Evolutionary conservation across 768 basidiomycete genomes (phyloP).

Genomic region (Xerocomus potaroensis): DNA sequence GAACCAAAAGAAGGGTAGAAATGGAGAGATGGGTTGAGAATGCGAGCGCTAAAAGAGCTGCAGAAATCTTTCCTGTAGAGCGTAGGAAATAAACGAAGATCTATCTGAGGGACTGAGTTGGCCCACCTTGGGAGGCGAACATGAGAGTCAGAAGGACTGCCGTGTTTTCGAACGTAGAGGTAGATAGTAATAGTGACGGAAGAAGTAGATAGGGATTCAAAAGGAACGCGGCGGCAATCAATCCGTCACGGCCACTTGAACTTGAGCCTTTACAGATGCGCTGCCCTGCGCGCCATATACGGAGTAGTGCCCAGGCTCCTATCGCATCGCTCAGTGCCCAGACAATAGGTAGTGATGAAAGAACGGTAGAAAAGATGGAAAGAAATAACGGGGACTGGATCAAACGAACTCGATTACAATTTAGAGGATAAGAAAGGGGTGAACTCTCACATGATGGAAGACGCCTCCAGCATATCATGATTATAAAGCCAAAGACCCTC

Average conservation of each 20-base stretch:
- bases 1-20: constrained; percentile 64
- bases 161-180: constrained; percentile 78
- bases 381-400: constrained; percentile 77
- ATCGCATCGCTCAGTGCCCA: constrained; percentile 70
- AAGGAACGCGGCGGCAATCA: constrained; percentile 69
- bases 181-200: constrained; percentile 76
- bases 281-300: constrained; percentile 65
- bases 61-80: constrained; percentile 50
- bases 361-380: constrained; percentile 65
- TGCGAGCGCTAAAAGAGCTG: constrained; percentile 63
- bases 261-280: constrained; percentile 36
- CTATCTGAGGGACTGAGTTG: background rate
- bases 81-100: background rate
- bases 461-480: constrained; percentile 76
- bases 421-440: background rate
- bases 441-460: constrained; percentile 71
- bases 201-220: constrained; percentile 87
- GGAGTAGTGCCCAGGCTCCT: constrained; percentile 63
- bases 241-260: constrained; percentile 45
- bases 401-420: constrained; percentile 1
- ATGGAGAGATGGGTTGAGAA: constrained; percentile 67
- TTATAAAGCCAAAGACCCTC: constrained; percentile 84
- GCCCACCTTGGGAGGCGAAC: constrained; percentile 64
- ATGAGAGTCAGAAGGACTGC: constrained; percentile 61
- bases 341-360: constrained; percentile 55